Evolutionary conservation across 768 basidiomycete genomes (phyloP).

Genomic region (Trametes villosa): DNA sequence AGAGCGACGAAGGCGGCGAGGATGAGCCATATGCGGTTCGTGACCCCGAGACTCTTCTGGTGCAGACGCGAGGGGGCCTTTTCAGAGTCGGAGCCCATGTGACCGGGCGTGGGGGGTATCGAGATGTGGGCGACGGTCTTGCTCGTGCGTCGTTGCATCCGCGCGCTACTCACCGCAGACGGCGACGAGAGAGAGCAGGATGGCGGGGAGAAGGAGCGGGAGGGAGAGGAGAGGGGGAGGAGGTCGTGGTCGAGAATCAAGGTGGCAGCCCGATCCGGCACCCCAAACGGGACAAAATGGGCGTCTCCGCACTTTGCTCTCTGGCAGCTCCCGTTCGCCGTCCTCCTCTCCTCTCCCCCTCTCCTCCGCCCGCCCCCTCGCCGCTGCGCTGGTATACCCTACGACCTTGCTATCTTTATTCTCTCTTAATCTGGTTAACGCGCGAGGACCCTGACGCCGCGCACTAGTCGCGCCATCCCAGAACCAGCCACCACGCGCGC

Average conservation of each 20-base stretch:
- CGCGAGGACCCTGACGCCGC: neutral
- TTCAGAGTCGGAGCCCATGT: slow-evolving; percentile 52
- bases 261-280: slow-evolving; percentile 3
- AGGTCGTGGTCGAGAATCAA: slow-evolving; percentile 5
- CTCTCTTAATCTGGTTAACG: slow-evolving; percentile 2
- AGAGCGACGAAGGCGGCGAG: slow-evolving; percentile 56
- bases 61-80: slow-evolving; percentile 53
- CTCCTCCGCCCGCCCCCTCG: neutral
- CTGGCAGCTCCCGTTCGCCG: neutral
- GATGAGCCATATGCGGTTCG: slow-evolving; percentile 72
- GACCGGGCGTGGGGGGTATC: slow-evolving; percentile 45
- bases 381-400: slow-evolving; percentile 6
- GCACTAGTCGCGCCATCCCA: neutral
- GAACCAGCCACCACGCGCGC: neutral
- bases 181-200: neutral
- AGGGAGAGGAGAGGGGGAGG: slow-evolving; percentile 12
- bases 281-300: slow-evolving; percentile 14
- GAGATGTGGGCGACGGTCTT: slow-evolving; percentile 63
- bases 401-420: slow-evolving; percentile 12
- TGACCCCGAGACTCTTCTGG: slow-evolving; percentile 63
- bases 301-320: slow-evolving; percentile 2
- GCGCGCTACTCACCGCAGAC: slow-evolving; percentile 13
- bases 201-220: neutral
- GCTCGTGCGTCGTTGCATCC: slow-evolving; percentile 64
- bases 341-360: neutral